Percentiles rank a stretch among this genome's conserved stretches.
Evolutionary conservation across 768 basidiomycete genomes (phyloP).

Genomic region (Boletus vermiculosoides): DNA sequence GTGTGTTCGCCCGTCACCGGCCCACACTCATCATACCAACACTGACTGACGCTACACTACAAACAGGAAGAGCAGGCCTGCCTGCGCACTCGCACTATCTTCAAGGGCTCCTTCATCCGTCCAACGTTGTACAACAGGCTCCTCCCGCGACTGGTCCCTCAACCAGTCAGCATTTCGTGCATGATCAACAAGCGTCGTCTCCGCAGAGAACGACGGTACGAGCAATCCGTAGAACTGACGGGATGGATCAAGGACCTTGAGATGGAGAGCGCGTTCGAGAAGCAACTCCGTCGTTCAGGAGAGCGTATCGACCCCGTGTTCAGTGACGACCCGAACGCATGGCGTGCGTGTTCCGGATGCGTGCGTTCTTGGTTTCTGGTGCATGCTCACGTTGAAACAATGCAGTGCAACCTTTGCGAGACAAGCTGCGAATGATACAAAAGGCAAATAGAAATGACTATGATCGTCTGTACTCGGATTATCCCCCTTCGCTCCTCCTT

Average conservation of each 20-base stretch:
- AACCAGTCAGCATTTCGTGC: slow-evolving; percentile 66
- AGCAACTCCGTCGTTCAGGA: slow-evolving; percentile 16
- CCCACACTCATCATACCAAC: neutral
- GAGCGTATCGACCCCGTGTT: slow-evolving; percentile 28
- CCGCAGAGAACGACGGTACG: slow-evolving; percentile 46
- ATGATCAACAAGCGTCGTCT: slow-evolving; percentile 59
- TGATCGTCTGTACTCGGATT: slow-evolving; percentile 42
- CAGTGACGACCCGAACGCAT: slow-evolving; percentile 17
- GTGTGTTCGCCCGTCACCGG: slow-evolving; percentile 36
- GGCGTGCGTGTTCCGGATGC: slow-evolving; percentile 17
- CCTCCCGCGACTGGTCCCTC: slow-evolving; percentile 77
- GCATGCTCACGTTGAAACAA: slow-evolving; percentile 3
- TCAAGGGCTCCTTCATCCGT: slow-evolving; percentile 71
- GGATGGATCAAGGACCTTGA: slow-evolving; percentile 36
- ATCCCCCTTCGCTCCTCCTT: slow-evolving; percentile 48
- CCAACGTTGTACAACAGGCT: slow-evolving; percentile 64
- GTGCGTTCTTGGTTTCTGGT: neutral
- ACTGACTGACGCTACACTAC: slow-evolving; percentile 1
- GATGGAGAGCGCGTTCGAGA: slow-evolving; percentile 42
- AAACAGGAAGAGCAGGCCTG: slow-evolving; percentile 56
- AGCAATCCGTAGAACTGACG: slow-evolving; percentile 31
- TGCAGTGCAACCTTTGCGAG: slow-evolving; percentile 39
- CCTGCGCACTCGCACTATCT: slow-evolving; percentile 57
- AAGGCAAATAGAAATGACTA: slow-evolving; percentile 40
- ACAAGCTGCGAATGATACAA: slow-evolving; percentile 32